Base-by-base conservation (phyloP, 176 grass and related monocot species). In the Musa beccarii region DNA sequence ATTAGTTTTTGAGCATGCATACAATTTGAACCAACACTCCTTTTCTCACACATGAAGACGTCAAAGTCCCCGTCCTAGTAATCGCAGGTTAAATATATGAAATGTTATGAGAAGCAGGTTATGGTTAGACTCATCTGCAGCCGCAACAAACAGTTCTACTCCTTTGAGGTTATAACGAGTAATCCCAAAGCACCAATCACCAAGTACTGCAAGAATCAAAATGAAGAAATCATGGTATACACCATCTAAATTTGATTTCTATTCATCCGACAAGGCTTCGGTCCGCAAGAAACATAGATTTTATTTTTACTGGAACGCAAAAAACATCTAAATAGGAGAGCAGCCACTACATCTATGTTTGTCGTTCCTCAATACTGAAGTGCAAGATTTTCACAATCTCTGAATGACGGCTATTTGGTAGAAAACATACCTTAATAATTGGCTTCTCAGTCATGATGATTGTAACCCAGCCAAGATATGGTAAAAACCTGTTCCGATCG, bases 361-460 rank as follows among this genome's bases (percentile, higher is more conserved):
- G 25, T 54, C 0, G 15, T 23, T 10, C n/a, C 49, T 26, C 13
- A n/a, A n/a, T n/a, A n/a, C n/a, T n/a, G n/a, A n/a, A n/a, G n/a
- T n/a, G n/a, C n/a, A n/a, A n/a, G n/a, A n/a, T n/a, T n/a, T n/a
- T n/a, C n/a, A n/a, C n/a, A n/a, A n/a, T n/a, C n/a, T n/a, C n/a
- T n/a, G n/a, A n/a, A n/a, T n/a, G n/a, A n/a, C n/a, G n/a, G n/a
- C n/a, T n/a, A n/a, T n/a, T n/a, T n/a, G n/a, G n/a, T n/a, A n/a
- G n/a, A n/a, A n/a, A n/a, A n/a, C n/a, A n/a, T n/a, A 92, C 89
- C 89, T 96, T 90, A 24, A 92, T 66, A 43, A 88, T 43, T n/a
- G 89, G 89, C 80, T 92, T 90, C 66, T 92, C 93, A 29, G 87
- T 96, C 89, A 96, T 90, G 13, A 79, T 71, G 75, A 96, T 86